These are phyloP conservation scores for Podaxis sp. DNA, from an alignment of 768 basidiomycete genomes.

Conservation along the genomic window DNA sequence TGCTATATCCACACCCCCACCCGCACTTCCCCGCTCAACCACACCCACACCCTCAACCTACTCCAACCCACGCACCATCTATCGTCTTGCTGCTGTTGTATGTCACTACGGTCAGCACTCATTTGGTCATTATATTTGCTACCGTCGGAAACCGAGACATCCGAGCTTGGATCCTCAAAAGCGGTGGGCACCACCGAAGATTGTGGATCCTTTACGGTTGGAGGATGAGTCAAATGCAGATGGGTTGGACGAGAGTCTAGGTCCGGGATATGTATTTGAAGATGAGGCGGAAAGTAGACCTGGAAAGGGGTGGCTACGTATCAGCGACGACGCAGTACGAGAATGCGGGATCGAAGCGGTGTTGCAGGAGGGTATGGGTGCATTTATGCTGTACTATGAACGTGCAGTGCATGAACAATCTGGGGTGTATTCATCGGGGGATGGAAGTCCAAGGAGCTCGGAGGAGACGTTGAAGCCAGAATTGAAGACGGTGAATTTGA, in stretches of 20 bases:
- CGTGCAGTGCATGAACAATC: constrained; percentile 38
- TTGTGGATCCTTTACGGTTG: constrained; percentile 30
- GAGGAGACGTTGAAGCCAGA: constrained; percentile 68
- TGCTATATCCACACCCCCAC: constrained; percentile 68
- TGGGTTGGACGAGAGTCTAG: constrained; percentile 18
- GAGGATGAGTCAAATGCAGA: constrained; percentile 25
- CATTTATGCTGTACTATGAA: constrained; percentile 97
- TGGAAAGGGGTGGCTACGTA: constrained; percentile 80
- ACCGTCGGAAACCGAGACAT: constrained; percentile 75
- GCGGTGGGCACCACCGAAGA: constrained; percentile 33
- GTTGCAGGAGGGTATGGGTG: constrained; percentile 67
- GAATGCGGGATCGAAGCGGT: constrained; percentile 78
- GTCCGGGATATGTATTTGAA: constrained; percentile 15
- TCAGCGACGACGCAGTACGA: constrained; percentile 81
- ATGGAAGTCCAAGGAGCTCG: constrained; percentile 36
- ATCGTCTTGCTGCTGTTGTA: constrained; percentile 82
- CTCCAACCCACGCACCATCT: constrained; percentile 64
- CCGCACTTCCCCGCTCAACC: constrained; percentile 21
- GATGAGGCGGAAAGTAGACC: constrained; percentile 34
- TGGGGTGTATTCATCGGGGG: constrained; percentile 24
- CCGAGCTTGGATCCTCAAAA: constrained; percentile 37
- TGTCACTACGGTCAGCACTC: constrained; percentile 93
- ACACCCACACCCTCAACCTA: constrained; percentile 22
- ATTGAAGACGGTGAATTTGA: constrained; percentile 40
- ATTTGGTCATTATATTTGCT: constrained; percentile 94